phyloP scores from a whole-genome alignment of 2,329 filamentous ascomycete species.

The Hypoxylon sp. region DNA sequence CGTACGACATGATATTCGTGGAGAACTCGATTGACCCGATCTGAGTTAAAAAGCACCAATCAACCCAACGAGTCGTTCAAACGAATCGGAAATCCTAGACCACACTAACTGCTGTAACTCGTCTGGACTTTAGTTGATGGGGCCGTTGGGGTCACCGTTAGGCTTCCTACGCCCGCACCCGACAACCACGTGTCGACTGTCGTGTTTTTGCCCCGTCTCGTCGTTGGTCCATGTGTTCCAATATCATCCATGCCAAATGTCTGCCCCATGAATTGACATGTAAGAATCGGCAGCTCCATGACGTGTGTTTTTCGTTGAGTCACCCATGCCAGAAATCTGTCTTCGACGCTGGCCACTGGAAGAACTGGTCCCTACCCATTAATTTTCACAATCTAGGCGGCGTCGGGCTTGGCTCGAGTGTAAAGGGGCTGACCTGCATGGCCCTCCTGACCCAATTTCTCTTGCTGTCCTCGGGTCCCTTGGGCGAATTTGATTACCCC shows the following conservation, averaged over 20 bases:
- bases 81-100: neutral
- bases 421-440: neutral
- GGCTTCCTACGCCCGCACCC: conserved; percentile 6
- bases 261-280: conserved; percentile 6
- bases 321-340: conserved; percentile 1
- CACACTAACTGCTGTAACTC: neutral
- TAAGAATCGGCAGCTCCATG: conserved; percentile 22
- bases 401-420: neutral
- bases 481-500: neutral
- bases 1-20: neutral
- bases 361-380: neutral
- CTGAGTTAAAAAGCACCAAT: neutral
- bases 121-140: neutral
- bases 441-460: conserved; percentile 1
- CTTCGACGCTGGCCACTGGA: neutral
- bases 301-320: conserved; percentile 4
- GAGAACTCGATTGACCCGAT: neutral
- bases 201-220: conserved; percentile 26
- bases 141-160: neutral
- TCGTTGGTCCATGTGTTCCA: conserved; percentile 18
- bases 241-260: conserved; percentile 16
- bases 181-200: conserved; percentile 26
- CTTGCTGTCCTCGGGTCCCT: neutral
- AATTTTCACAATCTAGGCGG: neutral
- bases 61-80: neutral